Conservation (phyloP, 768 basidiomycete genomes). For the Auriculariales sp. region DNA sequence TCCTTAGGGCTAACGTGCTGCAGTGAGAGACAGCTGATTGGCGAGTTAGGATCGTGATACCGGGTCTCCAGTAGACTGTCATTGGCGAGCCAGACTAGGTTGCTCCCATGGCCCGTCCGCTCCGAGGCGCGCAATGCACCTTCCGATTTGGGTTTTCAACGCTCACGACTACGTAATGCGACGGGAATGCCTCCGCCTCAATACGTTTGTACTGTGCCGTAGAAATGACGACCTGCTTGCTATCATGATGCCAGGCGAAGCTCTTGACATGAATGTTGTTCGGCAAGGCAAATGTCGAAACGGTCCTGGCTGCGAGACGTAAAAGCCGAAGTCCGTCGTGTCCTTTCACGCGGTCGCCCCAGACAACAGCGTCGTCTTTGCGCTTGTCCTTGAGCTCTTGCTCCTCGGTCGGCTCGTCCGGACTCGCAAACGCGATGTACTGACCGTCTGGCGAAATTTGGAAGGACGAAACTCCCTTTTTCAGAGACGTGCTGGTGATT, state of each 20-base stretch:
- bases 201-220: background rate
- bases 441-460: conserved; percentile 5
- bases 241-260: background rate
- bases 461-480: background rate
- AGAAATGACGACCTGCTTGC: background rate
- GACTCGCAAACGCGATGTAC: conserved; percentile 6
- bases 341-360: conserved; percentile 1
- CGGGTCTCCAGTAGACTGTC: background rate
- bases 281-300: background rate
- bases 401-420: conserved; percentile 4
- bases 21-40: background rate
- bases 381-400: conserved; percentile 5
- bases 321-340: background rate
- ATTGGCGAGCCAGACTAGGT: background rate
- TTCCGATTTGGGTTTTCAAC: background rate
- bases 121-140: background rate
- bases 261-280: background rate
- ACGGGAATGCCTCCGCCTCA: background rate
- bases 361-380: conserved; percentile 6
- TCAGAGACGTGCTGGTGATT: background rate
- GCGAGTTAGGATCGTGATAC: background rate
- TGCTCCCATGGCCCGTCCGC: background rate
- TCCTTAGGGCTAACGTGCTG: background rate
- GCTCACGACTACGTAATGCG: background rate
- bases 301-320: background rate